Evolutionary conservation across 2,329 filamentous ascomycete genomes (phyloP).

Genomic region (Bipolaris victoriae): DNA sequence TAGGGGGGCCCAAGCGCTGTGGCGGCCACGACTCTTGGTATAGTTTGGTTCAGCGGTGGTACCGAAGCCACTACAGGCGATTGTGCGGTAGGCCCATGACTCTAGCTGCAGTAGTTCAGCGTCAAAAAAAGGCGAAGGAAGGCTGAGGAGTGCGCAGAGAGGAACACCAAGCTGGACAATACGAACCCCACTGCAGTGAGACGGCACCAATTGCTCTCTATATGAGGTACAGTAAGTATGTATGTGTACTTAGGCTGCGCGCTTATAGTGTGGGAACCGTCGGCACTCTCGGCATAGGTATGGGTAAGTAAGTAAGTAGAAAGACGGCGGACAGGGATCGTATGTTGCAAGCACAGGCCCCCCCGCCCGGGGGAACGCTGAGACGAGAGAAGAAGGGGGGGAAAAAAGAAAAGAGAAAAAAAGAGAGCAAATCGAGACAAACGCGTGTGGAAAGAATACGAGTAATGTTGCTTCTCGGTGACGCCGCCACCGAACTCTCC

Average conservation of each 20-base stretch:
- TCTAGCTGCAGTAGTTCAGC: conserved; percentile 20
- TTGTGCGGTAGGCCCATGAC: conserved; percentile 7
- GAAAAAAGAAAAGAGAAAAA: too few relatives aligned
- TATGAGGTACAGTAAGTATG: too few relatives aligned
- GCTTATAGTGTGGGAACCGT: too few relatives aligned
- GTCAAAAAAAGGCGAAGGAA: conserved; percentile 8
- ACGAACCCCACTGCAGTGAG: not conserved
- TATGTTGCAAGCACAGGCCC: too few relatives aligned
- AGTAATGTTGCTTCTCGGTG: conserved; percentile 10
- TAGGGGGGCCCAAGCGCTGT: conserved; percentile 6
- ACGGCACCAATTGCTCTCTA: too few relatives aligned
- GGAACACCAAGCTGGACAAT: not conserved
- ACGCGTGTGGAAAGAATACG: not conserved
- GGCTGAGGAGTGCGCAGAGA: not conserved
- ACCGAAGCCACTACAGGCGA: conserved; percentile 10
- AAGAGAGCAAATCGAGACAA: not conserved
- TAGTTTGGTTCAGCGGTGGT: conserved; percentile 9
- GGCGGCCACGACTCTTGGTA: not conserved
- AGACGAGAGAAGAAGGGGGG: too few relatives aligned
- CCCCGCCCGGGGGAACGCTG: too few relatives aligned
- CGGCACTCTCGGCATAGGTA: too few relatives aligned
- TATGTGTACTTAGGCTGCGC: too few relatives aligned
- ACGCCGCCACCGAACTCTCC: not conserved
- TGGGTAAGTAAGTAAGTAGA: too few relatives aligned
- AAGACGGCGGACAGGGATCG: too few relatives aligned